Evolutionary conservation across 2,329 filamentous ascomycete species (phyloP), one percentile per base, ranked within the genome.

Genomic region (Gyromitra esculenta): DNA sequence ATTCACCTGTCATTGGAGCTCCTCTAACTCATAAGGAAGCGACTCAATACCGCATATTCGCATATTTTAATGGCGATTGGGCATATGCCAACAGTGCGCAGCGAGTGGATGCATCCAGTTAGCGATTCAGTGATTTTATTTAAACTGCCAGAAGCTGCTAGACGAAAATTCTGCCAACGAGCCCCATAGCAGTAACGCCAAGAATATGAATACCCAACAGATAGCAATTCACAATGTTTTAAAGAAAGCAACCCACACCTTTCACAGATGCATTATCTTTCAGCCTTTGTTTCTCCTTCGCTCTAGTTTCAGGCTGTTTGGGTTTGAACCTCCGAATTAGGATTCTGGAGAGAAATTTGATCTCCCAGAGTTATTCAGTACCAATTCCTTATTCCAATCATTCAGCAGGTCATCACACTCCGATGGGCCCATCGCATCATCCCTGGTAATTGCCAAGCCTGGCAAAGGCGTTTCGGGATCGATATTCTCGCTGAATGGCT

Each of bases 331-430:
- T 37, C 39, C 35, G 7, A 67, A 67, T 25, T 57, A 57, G 18
- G 18, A 15, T 9, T n/a, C 21, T 1, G 25, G 50, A 25, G 50
- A 45, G 13, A 59, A 21, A 15, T n/a, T 59, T 50, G 41, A 50
- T 48, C 25, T 18, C 11, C 31, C 21, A 59, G 25, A 59, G 35
- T n/a, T 13, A 6, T 54, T 65, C 50, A 52, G 39, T 18, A 21
- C 13, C n/a, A 59, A 31, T 52, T 75, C 65, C 18, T 70, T 70
- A 50, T 70, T 37, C 65, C 57, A 75, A 62, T 75, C 65, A 50
- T 60, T 54, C 25, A 69, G 35, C 25, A 70, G 25, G 13, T 74
- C 64, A 57, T 74, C 72, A 21, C 64, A 70, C 21, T 75, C 72
- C 52, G 13, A 18, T 35, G 37, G 8, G 18, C 25, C 21, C n/a